Evolutionary conservation across 2,329 filamentous ascomycete species (phyloP).

Genomic region (Trichothecium sympodiale): DNA sequence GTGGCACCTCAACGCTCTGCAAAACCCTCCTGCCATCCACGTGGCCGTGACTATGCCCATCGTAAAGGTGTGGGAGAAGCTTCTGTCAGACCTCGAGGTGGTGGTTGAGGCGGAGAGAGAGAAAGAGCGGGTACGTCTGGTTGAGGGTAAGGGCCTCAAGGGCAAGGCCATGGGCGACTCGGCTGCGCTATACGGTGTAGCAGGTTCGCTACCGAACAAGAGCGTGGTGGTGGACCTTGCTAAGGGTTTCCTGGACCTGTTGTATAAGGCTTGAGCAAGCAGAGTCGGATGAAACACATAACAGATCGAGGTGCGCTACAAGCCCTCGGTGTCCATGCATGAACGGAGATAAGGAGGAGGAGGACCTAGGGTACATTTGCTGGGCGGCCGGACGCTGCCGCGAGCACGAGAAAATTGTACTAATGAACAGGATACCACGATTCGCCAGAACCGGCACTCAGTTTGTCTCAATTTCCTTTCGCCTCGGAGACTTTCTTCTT

Average conservation of each 20-base stretch:
- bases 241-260: slow-evolving; percentile 78
- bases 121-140: slow-evolving; percentile 62
- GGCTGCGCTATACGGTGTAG: slow-evolving; percentile 87
- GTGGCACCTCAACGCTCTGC: slow-evolving; percentile 93
- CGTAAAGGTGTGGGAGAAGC: slow-evolving; percentile 65
- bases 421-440: no score
- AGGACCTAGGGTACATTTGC: slow-evolving; percentile 1
- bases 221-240: slow-evolving; percentile 85
- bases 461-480: no score
- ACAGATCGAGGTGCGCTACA: slow-evolving; percentile 1
- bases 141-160: slow-evolving; percentile 55
- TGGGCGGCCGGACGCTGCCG: background rate
- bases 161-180: slow-evolving; percentile 66
- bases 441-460: no score
- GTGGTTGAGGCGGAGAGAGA: slow-evolving; percentile 65
- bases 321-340: background rate
- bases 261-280: slow-evolving; percentile 66
- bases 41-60: slow-evolving; percentile 87
- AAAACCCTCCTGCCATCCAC: slow-evolving; percentile 85
- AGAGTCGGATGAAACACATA: background rate
- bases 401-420: background rate
- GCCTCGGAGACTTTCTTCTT: no score
- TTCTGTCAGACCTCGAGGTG: slow-evolving; percentile 61
- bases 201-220: slow-evolving; percentile 91
- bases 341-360: no score